Base-by-base conservation (phyloP, 2,329 filamentous ascomycete genomes). In the Aspergillus eucalypticola region DNA sequence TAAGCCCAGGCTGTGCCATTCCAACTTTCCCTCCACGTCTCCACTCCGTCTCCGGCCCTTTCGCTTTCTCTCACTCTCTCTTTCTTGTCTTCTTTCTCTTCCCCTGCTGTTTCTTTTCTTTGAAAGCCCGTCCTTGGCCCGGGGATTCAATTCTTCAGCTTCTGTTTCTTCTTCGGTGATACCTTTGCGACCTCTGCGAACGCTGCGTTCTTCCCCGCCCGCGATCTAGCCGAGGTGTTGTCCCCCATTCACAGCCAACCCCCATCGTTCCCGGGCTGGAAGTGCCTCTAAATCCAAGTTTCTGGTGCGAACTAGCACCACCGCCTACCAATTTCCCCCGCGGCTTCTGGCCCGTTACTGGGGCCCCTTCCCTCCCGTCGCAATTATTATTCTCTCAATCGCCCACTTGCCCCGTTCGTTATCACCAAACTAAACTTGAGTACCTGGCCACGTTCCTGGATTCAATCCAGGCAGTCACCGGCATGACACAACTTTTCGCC, bases 401-500 rank as follows among this genome's bases (percentile, higher is more conserved):
- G 42, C 41, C 56, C 44, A 48, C 17, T 21, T 41, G 13, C 19
- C 54, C 35, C 25, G 13, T 35, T 25, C 15, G 27, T 35, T n/a
- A 21, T 42, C 8, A 58, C 17, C 15, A 10, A 35, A 41, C 29
- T 15, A 61, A 46, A 35, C 39, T 11, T 35, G 42, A 55, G 48
- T 23, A 25, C 19, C 51, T 23, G 41, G 38, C 38, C 56, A 27
- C 17, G 38, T 39, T 19, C 44, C 29, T 50, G 49, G 44, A 19
- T 25, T 32, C 15, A 25, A 19, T 51, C 19, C 42, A 57, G 29
- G 50, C 51, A 52, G 50, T 60, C 53, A 56, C 56, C 66, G 69
- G 64, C 61, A 79, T 79, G 77, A 79, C 77, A 61, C 76, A 79
- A 67, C 70, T 79, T 56, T 78, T 79, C 66, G 73, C 73, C 61